phyloP scores from a whole-genome alignment of 495 filamentous ascomycete genomes.

The Penicillium parvum region DNA sequence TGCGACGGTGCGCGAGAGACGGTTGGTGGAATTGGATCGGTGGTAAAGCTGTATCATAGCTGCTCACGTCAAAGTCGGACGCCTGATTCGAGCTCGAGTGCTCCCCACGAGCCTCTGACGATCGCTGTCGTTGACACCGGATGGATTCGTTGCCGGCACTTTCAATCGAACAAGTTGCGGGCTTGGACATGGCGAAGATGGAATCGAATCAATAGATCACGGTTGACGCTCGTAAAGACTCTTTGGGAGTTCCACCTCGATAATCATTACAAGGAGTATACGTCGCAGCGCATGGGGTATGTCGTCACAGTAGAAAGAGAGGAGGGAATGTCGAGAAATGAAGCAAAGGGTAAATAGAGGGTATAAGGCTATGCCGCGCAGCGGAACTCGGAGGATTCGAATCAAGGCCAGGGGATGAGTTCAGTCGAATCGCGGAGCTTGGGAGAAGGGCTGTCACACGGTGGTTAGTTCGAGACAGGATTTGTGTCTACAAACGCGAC shows the following conservation, averaged over 20 bases:
- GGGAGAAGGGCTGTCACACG: conserved; percentile 17
- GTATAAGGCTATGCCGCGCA: conserved; percentile 16
- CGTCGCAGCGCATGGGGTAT: conserved; percentile 19
- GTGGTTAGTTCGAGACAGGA: conserved; percentile 9
- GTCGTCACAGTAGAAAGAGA: conserved; percentile 8
- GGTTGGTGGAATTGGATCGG: conserved; percentile 24
- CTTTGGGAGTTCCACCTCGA: not conserved
- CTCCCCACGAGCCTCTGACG: conserved; percentile 14
- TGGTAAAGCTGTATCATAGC: conserved; percentile 24
- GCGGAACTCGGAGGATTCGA: conserved; percentile 19
- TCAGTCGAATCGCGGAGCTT: conserved; percentile 17
- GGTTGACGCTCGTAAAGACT: not conserved
- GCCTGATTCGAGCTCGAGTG: conserved; percentile 18
- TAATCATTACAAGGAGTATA: conserved; percentile 20
- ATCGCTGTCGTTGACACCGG: conserved; percentile 10
- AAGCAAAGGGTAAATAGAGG: not conserved
- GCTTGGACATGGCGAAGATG: conserved; percentile 13
- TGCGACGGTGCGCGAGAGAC: conserved; percentile 32
- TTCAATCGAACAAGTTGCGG: conserved; percentile 14
- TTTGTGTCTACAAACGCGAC: conserved; percentile 10
- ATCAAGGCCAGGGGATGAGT: conserved; percentile 14
- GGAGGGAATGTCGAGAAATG: conserved; percentile 17
- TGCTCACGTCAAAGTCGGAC: conserved; percentile 17
- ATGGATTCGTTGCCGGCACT: conserved; percentile 23
- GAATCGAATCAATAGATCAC: not conserved